These are phyloP conservation scores for Rhytidiadelphus loreus DNA, from an alignment of 225 moss, liverwort and hornwort species.

Conservation along the genomic window DNA sequence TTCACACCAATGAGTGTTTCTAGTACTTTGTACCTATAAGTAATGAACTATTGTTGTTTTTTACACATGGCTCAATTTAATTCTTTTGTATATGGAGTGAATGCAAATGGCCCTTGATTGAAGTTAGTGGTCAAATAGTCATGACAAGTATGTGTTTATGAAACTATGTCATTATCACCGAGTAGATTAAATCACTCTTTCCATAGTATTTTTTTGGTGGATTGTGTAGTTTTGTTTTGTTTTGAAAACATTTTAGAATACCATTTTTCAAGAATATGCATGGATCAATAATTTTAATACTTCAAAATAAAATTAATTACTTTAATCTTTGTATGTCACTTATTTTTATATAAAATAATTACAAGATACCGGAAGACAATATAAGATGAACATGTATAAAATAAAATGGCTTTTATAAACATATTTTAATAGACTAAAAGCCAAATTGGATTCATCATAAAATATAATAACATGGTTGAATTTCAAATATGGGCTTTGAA, in stretches of 20 bases:
- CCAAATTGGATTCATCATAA: not conserved
- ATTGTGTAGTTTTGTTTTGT: not conserved
- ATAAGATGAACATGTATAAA: not conserved
- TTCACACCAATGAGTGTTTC: not conserved
- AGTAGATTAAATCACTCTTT: not conserved
- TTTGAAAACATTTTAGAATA: not conserved
- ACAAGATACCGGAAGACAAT: fast-evolving
- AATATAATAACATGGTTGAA: no score
- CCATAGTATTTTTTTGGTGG: not conserved
- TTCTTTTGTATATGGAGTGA: not conserved
- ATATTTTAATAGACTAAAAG: not conserved
- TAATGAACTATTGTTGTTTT: not conserved
- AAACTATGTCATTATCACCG: not conserved
- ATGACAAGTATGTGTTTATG: not conserved
- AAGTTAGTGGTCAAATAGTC: not conserved
- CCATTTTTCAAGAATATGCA: not conserved
- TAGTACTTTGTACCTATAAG: not conserved
- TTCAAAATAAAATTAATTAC: not conserved
- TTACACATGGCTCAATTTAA: not conserved
- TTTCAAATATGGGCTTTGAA: not conserved
- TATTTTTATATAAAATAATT: not conserved
- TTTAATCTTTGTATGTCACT: not conserved
- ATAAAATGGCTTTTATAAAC: not conserved
- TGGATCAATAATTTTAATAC: not conserved
- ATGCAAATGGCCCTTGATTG: not conserved